Evolutionary conservation across 2,329 filamentous ascomycete genomes (phyloP), one percentile per base, ranked within the genome.

Genomic region (Thermothelomyces thermophilus): DNA sequence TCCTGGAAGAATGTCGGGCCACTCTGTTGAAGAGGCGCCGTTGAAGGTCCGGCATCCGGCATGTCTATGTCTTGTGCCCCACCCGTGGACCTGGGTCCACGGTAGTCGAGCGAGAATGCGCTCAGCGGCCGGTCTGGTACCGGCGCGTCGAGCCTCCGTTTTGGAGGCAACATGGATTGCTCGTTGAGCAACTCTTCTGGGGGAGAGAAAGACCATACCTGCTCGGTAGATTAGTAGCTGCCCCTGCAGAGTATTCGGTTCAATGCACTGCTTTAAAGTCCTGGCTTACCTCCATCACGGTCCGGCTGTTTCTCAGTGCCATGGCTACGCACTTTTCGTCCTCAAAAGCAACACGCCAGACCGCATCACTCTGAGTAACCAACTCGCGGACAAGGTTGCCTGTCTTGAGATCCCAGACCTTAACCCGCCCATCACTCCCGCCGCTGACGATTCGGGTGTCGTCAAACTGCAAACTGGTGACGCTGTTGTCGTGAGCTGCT

Each of bases 311-410:
- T 53, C 91, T 80, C 60, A 89, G 85, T 8, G 93, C 93, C 76
- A 98, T 87, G 28, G 95, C 91, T 26, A 98, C 91, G 51, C 91
- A 95, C 68, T 96, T 97, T 69, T 98, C 93, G 58, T 95, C 91
- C 64, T 98, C 93, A 66, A 98, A 98, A 0, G 94, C 93, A 30
- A 98, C 91, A 52, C 93, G 80, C 93, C 93, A 98, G 0, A 98
- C 93, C 14, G 91, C 90, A 64, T 98, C 91, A 0, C 91, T 89
- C 46, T 91, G 90, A 17, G 86, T 83, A 41, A 91, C 91, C 36
- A 98, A 79, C 68, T 98, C 93, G 53, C 93, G 83, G 19, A 98
- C 88, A 24, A 95, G 76, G 51, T 87, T 85, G 3, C 93, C 93
- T 2, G 88, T 93, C 68, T 93, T 90, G 52, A 97, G 74, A 70